Base-by-base conservation (phyloP, 768 basidiomycete species). In the Pholiota microspora region DNA sequence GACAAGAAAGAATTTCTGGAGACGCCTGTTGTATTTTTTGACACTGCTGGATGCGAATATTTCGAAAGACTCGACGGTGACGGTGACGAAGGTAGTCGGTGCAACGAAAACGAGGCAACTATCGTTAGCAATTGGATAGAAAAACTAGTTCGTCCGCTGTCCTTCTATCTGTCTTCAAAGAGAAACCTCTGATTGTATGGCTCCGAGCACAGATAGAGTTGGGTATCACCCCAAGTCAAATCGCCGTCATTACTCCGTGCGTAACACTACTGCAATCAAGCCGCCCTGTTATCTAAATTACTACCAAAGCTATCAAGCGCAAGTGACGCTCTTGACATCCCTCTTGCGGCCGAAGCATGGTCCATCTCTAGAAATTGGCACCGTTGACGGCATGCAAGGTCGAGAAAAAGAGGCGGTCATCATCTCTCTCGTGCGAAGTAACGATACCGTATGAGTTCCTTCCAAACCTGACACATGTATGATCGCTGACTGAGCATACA, bases 321-420 rank as follows among this genome's bases (percentile, higher is more conserved):
- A 99, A 69, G 95, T 98, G 3, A 83, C 88, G 2, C 77, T 94
- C 1, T 75, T 98, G 34, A 82, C 91, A 0, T 85, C 88, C 0
- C 73, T 93, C 38, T 73, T 99, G 16, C 83, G 88, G 21, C 84
- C 88, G 0, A 66, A 73, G n/a, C 79, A 89, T 62, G 89, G 88
- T 0, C 68, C 75, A 0, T 73, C 74, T 23, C 78, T 98, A 0
- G 94, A 98, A 61, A 92, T 97, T 40, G 97, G 95, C 1, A 92
- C 89, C 0, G 94, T 98, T 0, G 97, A 98, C 65, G 94, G 94
- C 0, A 91, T 98, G 86, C 97, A 99, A 74, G 96, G 96, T 0
- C 83, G 97, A 46, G 96, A 99, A 68, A 93, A 93, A 61, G 93
- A 98, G 51, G 94, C 94, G 0, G 84, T 98, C 34, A 83, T 98